phyloP scores from a whole-genome alignment of 2,329 filamentous ascomycete genomes.

The Sphaerulina vaccinii region DNA sequence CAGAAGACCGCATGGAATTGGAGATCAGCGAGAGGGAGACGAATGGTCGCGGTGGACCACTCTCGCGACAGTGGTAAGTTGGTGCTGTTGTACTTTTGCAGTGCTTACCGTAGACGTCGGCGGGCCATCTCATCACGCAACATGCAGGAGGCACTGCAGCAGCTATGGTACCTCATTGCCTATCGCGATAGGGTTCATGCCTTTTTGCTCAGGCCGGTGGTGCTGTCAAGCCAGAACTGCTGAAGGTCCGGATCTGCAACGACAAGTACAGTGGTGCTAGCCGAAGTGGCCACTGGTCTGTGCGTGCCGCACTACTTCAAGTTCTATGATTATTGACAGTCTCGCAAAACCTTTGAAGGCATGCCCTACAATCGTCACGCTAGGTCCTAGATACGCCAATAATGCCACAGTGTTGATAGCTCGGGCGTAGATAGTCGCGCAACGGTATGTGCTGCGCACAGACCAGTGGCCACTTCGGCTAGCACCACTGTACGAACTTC shows the following conservation, averaged over 20 bases:
- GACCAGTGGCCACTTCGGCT: too few species aligned
- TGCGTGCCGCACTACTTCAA: too few species aligned
- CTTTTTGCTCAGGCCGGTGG: not conserved
- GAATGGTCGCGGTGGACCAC: not conserved
- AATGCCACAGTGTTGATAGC: too few species aligned
- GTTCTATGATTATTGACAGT: too few species aligned
- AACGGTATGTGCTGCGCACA: too few species aligned
- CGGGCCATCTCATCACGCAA: conserved; percentile 1
- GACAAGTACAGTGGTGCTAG: not conserved
- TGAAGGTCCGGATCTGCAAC: not conserved
- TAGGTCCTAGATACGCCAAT: too few species aligned
- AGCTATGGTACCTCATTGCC: not conserved
- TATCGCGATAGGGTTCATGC: not conserved
- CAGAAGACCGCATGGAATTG: not conserved
- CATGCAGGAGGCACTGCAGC: conserved; percentile 7
- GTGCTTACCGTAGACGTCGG: not conserved
- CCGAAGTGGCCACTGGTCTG: too few species aligned
- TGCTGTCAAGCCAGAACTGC: not conserved
- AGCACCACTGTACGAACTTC: too few species aligned
- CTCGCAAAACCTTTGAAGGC: too few species aligned
- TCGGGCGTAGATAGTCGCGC: too few species aligned
- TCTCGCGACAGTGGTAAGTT: not conserved
- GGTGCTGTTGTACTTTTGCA: not conserved
- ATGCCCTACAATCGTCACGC: too few species aligned
- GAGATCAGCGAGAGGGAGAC: not conserved